Base-by-base conservation (phyloP, 2,329 filamentous ascomycete species). In the Ceratocystis cubensis region DNA sequence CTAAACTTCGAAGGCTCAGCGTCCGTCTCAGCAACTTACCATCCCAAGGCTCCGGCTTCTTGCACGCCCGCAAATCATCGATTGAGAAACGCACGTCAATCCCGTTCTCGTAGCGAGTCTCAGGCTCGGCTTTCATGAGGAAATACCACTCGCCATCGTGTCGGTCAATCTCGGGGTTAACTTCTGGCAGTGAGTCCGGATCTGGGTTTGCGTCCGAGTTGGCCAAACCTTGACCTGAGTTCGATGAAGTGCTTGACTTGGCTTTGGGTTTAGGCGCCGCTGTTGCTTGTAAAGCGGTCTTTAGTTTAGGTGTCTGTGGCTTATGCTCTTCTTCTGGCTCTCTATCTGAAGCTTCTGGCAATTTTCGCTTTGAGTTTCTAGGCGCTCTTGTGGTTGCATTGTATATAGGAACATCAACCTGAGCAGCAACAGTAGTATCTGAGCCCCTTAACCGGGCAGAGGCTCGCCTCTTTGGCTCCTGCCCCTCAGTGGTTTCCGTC, bases 71-170 rank as follows among this genome's bases (percentile, higher is more conserved):
- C 45, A 99, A 77, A 74, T 97, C 92, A 72, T 97, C 91, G 72
- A 99, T 96, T 0, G 91, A 95, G 76, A 97, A 99, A 70, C 85
- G 88, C 59, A 96, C 90, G 73, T 97, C 92, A 63, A 89, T 79
- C 0, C 91, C 93, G 65, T 91, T 93, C 74, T 96, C 91, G 17
- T 91, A 78, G 5, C 94, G 87, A 3, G 91, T 85, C 71, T 96
- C 89, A 0, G 94, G 93, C 76, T 99, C 89, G 0, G 89, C 89
- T 77, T 93, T 94, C 82, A 94, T 83, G 41, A 94, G 81, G 88
- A 89, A 92, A 75, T 88, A 91, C 75, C 76, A 78, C 63, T 76
- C 73, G 1, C 76, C 78, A 0, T 77, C 75, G 13, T 78, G 77
- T 1, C 70, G 73, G 4, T 74, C 75, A 0, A 74, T 75, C 13